Evolutionary conservation across 1,284 basidiomycete species (phyloP).

Genomic region (Ganoderma meredithae): DNA sequence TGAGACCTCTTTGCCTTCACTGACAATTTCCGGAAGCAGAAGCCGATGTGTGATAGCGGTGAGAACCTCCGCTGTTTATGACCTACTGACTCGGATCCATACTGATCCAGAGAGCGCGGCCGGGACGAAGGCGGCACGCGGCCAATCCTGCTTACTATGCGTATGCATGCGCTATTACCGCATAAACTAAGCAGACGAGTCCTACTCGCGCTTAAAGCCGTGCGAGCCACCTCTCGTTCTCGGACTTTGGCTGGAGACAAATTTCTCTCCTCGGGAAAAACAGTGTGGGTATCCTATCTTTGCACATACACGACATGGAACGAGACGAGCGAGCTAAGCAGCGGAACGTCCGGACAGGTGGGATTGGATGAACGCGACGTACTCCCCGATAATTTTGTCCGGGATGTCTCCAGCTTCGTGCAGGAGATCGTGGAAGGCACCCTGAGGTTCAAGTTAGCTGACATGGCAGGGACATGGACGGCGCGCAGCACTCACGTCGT

Average conservation of each 20-base stretch:
- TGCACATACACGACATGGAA: background rate
- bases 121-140: background rate
- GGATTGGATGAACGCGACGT: background rate
- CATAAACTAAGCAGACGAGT: background rate
- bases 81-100: no score
- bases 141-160: background rate
- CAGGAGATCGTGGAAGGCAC: background rate
- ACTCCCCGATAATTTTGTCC: background rate
- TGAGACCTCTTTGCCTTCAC: no score
- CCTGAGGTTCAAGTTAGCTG: background rate
- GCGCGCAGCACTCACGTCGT: conserved; percentile 44
- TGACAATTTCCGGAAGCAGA: no score
- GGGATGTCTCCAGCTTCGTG: background rate
- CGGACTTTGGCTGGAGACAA: background rate
- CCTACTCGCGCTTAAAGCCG: background rate
- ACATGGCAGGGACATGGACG: background rate
- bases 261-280: background rate
- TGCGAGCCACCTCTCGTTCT: background rate
- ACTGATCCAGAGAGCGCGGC: background rate
- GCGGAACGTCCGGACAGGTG: background rate
- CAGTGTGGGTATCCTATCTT: background rate
- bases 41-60: no score
- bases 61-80: no score
- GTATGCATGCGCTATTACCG: background rate
- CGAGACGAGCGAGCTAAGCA: background rate